Evolutionary conservation across 2,329 filamentous ascomycete genomes (phyloP), one percentile per base, ranked within the genome.

Genomic region (Botrytis fabae): DNA sequence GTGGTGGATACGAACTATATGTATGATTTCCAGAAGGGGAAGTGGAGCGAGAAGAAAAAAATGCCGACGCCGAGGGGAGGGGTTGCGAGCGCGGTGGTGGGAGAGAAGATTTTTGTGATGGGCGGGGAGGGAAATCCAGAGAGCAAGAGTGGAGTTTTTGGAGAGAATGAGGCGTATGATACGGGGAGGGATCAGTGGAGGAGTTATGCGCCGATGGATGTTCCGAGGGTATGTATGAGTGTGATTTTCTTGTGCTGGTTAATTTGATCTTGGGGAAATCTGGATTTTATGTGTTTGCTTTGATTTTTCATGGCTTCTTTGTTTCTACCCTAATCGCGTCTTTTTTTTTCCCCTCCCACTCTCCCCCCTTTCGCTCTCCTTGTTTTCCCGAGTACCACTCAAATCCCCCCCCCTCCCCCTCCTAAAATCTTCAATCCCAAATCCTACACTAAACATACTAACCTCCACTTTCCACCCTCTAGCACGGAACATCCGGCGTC

Each of bases 61-160:
- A 83, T 85, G 82, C 81, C 82, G 0, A 83, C 81, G 3, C 71
- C 83, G 0, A 77, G 83, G 0, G 83, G 82, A 4, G 83, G 83
- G 0, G 51, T 80, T 18, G 72, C 76, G 77, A 60, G 59, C 1
- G 80, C 76, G 0, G 77, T 77, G 0, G 65, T 83, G 1, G 80
- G 77, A 0, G 71, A 65, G 0, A 74, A 75, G 28, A 74, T 83
- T 18, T 84, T 81, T 61, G 79, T 80, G 0, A 79, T 84, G 70
- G 83, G 83, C 1, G 83, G 82, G 7, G 82, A 84, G 63, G 83
- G 81, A 0, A 82, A 83, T 69, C 35, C 65, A 0, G 69, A 74
- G 35, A 62, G 44, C 12, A 62, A 62, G 6, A 42, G 69, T 60
- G 81, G 79, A 0, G 75, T 82, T 0, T 83, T 81, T 69, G 73